Base-by-base conservation (phyloP, 257 asterid species). In the Agastache rugosa region DNA sequence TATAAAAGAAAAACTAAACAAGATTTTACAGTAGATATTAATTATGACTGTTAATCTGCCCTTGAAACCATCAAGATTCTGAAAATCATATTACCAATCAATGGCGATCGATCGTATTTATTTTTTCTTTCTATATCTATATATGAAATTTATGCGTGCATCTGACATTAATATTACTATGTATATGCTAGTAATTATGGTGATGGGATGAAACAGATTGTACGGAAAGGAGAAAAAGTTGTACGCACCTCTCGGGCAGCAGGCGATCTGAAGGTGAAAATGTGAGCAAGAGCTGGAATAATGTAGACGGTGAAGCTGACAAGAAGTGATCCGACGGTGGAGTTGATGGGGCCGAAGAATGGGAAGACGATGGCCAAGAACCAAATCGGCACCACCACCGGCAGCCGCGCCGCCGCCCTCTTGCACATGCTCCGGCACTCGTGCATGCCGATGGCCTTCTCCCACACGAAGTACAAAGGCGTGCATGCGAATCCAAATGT, bases 401-500 rank as follows among this genome's bases (percentile, higher is more conserved):
- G 85, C 78, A 78, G 37, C 19, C 85, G 29, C 3, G 80, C 84
- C 0, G 84, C 83, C 6, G 81, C 85, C 67, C 85, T 44, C 66
- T 78, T 82, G 80, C 85, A 81, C 71, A 77, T 22, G 75, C 85
- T 77, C 71, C 70, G 74, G 74, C 85, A 81, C 11, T 77, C 79
- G 16, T 81, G 84, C 84, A 81, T 72, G 11, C 83, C 85, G 5
- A 81, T 81, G 3, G 83, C 80, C 69, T 81, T 81, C 39, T 81
- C 84, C 84, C 84, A 77, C 53, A 76, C 84, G 8, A 80, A 80
- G 14, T 80, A 80, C 59, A 80, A 29, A 0, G 84, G 84, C 17
- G 85, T 78, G 78, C 85, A 70, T 1, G 85, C 83, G 59, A 81
- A 81, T 27, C 85, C 85, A 8, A 81, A 81, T 0, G 85, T 81